A percentile compares a stretch with the other conserved stretches of the same genome.
phyloP scores from a whole-genome alignment of 108 stramenopile genomes.

The Cafeteria roenbergensis region DNA sequence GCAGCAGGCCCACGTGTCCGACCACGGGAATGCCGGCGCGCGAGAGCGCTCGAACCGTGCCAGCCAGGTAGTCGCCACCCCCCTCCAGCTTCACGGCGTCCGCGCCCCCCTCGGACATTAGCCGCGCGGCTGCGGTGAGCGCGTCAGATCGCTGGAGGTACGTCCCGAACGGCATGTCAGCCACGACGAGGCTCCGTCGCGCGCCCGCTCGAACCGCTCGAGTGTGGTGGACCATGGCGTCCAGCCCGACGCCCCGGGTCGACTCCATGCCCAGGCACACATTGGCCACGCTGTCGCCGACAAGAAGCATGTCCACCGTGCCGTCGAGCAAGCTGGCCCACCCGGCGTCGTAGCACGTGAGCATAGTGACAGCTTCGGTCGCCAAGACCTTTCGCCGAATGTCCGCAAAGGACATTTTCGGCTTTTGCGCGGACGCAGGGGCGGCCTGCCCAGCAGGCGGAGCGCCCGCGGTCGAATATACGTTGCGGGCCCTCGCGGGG shows the following conservation, averaged over 20 bases:
- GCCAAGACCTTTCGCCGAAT: too few species aligned
- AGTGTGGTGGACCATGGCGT: slow-evolving; percentile 92
- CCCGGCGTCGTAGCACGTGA: too few species aligned
- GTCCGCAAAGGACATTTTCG: too few species aligned
- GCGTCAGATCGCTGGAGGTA: slow-evolving; percentile 52
- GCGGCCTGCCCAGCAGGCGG: too few species aligned
- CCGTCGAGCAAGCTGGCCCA: too few species aligned
- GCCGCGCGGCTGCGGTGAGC: slow-evolving; percentile 1
- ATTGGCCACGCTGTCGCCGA: slow-evolving; percentile 39
- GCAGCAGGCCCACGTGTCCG: slow-evolving; percentile 92
- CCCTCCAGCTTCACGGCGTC: slow-evolving; percentile 77
- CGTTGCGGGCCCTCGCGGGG: too few species aligned
- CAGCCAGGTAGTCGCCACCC: slow-evolving; percentile 43
- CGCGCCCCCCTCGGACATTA: slow-evolving; percentile 11
- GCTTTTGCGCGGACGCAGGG: too few species aligned
- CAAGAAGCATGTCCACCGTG: slow-evolving; percentile 4
- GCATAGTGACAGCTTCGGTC: too few species aligned
- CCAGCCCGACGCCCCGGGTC: slow-evolving; percentile 55
- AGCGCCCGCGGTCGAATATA: too few species aligned
- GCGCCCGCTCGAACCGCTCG: slow-evolving; percentile 64
- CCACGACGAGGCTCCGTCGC: slow-evolving; percentile 59
- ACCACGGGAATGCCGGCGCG: slow-evolving; percentile 90
- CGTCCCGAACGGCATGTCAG: slow-evolving; percentile 92
- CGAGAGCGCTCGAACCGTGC: slow-evolving; percentile 62
- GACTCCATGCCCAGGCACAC: slow-evolving; percentile 19